Evolutionary conservation across 495 filamentous ascomycete species (phyloP).

Genomic region (Poronia punctata): DNA sequence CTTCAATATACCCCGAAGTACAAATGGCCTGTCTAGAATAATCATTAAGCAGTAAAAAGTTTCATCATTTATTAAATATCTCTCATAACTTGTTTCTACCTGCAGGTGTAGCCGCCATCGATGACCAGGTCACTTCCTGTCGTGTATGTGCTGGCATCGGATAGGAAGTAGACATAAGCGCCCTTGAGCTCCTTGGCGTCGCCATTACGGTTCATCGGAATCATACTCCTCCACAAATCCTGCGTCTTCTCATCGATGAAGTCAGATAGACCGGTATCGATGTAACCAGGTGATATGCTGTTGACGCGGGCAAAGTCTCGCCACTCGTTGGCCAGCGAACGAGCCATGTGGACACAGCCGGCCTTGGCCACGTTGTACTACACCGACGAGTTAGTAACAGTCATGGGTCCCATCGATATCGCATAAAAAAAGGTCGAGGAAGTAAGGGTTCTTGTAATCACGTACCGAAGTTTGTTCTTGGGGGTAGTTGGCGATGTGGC

Average conservation of each 20-base stretch:
- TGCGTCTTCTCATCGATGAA: constrained; percentile 66
- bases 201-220: constrained; percentile 67
- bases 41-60: no score
- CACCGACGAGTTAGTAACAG: no score
- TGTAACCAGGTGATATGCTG: constrained; percentile 71
- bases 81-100: constrained; percentile 4
- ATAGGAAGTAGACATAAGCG: constrained; percentile 69
- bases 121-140: constrained; percentile 49
- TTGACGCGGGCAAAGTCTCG: constrained; percentile 74
- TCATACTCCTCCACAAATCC: constrained; percentile 69
- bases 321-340: constrained; percentile 72
- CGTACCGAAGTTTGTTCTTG: constrained; percentile 70
- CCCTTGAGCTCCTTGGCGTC: constrained; percentile 79
- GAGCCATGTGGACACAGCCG: constrained; percentile 65
- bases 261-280: constrained; percentile 71
- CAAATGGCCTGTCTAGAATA: no score
- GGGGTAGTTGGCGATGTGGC: constrained; percentile 68
- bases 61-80: no score
- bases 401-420: no score
- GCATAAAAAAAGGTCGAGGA: no score
- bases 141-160: constrained; percentile 58
- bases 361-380: constrained; percentile 79
- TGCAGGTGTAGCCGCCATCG: constrained; percentile 45
- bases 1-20: no score
- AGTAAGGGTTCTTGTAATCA: no score